Evolutionary conservation across 345 rosid species (phyloP).

Genomic region (Punica granatum): DNA sequence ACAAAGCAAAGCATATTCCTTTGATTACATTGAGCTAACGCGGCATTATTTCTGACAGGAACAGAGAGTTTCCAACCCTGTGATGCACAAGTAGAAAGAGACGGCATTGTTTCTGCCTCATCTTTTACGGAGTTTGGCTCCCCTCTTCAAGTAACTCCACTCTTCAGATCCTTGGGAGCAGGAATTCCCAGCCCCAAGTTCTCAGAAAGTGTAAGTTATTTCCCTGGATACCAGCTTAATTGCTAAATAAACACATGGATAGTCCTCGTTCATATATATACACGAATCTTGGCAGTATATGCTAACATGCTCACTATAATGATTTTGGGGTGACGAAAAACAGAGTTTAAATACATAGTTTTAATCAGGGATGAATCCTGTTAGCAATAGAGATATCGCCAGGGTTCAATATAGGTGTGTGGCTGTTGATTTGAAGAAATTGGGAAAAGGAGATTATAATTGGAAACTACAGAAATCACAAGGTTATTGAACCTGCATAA

Average conservation of each 20-base stretch:
- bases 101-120: constrained; percentile 37
- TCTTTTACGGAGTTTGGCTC: constrained; percentile 64
- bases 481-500: too few species aligned
- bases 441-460: too few species aligned
- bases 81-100: constrained; percentile 29
- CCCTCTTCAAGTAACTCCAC: constrained; percentile 84
- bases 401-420: too few species aligned
- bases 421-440: too few species aligned
- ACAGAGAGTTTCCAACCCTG: constrained; percentile 34
- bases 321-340: neutral
- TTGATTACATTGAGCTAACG: neutral
- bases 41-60: constrained; percentile 13
- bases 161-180: constrained; percentile 94
- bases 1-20: neutral
- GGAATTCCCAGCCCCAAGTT: constrained; percentile 97
- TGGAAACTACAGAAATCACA: too few species aligned
- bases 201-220: constrained; percentile 92
- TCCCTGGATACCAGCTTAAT: neutral
- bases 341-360: neutral
- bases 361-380: neutral
- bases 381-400: neutral
- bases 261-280: neutral
- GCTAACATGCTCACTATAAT: neutral
- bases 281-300: too few species aligned
- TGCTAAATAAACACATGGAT: neutral